Base-by-base conservation (phyloP, 257 asterid species). In the Coffea canephora region DNA sequence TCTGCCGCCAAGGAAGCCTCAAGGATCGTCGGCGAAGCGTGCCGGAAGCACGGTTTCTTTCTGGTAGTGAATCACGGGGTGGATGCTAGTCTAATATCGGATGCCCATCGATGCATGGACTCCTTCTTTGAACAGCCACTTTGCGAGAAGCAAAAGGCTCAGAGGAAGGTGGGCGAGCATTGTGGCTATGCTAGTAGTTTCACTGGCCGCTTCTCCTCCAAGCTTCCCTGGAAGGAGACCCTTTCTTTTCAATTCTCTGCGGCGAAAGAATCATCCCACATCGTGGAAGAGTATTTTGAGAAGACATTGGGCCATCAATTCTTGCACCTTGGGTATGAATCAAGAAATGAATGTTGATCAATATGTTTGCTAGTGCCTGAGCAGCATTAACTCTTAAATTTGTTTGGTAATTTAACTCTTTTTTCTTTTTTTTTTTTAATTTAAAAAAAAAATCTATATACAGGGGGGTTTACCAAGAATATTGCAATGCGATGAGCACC, bases 211-310 rank as follows among this genome's bases (percentile, higher is more conserved):
- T 95, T 95, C 84, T 90, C 97, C 6, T 85, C 97, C 50, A 95
- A 95, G 86, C 87, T 95, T 6, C 99, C 99, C 0, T 95, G 99
- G 99, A 95, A 95, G 85, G 99, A 95, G 79, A 95, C 99, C 2
- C 94, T 95, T 48, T 95, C 99, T 4, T 91, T 95, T 31, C 89
- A 82, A 12, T 95, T 87, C 86, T 87, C 92, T 0, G 84, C 91
- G 0, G 69, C 77, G 1, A 54, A 74, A 48, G 72, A 61, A 69
- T 78, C 91, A 0, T 84, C 91, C 25, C 79, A 78, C 85, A 72
- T 77, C 49, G 99, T 95, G 15, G 85, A 89, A 73, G 88, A 91
- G 1, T 95, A 95, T 73, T 90, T 95, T 76, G 31, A 72, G 1
- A 69, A 52, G 7, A 88, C 87, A 6, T 41, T 95, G 62, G 97